These are phyloP conservation scores for Neopestalotiopsis clavispora DNA, from an alignment of 2,329 filamentous ascomycete genomes.

Conservation along the genomic window DNA sequence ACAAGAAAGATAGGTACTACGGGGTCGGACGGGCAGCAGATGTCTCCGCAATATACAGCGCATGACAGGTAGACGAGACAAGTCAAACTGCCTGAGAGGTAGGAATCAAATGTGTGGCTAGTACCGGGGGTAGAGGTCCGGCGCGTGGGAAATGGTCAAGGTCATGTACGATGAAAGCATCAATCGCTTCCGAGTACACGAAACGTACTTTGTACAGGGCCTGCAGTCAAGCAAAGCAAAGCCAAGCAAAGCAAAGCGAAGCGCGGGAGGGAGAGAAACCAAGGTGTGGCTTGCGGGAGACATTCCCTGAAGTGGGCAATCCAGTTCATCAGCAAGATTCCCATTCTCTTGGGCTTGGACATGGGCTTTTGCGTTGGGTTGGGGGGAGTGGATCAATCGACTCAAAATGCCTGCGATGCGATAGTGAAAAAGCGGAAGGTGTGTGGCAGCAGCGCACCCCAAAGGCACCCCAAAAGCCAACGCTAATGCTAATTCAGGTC, in stretches of 20 bases:
- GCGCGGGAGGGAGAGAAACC: not conserved
- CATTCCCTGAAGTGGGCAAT: slow-evolving; percentile 2
- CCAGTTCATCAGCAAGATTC: slow-evolving; percentile 2
- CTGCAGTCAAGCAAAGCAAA: not conserved
- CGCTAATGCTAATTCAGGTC: not conserved
- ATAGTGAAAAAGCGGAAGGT: slow-evolving; percentile 14
- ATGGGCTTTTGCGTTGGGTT: not conserved
- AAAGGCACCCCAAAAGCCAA: not conserved
- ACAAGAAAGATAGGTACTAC: not conserved
- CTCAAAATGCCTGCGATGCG: not conserved
- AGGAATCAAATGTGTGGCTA: not conserved
- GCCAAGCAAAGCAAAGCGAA: no score
- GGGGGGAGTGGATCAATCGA: slow-evolving; percentile 3
- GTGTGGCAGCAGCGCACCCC: not conserved
- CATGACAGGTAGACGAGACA: not conserved
- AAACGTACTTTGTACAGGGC: not conserved
- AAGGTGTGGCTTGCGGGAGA: not conserved
- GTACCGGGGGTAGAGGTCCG: not conserved
- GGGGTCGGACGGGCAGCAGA: not conserved
- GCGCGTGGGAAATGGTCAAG: not conserved
- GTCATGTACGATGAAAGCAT: slow-evolving; percentile 2
- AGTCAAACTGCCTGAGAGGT: not conserved
- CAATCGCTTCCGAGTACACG: not conserved
- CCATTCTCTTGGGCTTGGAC: not conserved
- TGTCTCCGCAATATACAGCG: slow-evolving; percentile 15